Conservation (phyloP, 495 filamentous ascomycete genomes). For the Neurospora intermedia region DNA sequence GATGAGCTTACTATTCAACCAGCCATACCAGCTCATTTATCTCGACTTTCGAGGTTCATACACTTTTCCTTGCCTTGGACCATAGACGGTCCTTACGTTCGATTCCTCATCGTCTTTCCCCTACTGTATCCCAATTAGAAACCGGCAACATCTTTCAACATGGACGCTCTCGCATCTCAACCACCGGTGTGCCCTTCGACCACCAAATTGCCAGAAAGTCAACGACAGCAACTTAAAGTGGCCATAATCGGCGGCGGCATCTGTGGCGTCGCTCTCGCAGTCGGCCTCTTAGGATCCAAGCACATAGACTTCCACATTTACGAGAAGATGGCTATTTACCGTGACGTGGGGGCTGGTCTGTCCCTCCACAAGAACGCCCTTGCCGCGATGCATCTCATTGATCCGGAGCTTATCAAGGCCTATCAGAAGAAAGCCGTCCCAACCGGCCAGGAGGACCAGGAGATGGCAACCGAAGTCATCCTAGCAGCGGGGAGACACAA, state of each 20-base stretch:
- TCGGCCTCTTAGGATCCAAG: conserved; percentile 15
- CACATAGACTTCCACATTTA: conserved; percentile 25
- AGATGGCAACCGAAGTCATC: conserved; percentile 26
- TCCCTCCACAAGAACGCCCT: conserved; percentile 30
- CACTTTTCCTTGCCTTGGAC: background rate
- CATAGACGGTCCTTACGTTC: background rate
- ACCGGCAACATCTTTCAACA: background rate
- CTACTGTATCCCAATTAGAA: background rate
- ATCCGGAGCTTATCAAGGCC: conserved; percentile 22
- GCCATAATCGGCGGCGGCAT: conserved; percentile 30
- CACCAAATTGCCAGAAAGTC: background rate
- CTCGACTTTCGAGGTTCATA: background rate
- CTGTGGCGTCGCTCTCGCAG: conserved; percentile 25
- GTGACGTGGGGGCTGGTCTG: conserved; percentile 29
- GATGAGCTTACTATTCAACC: background rate
- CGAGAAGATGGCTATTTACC: conserved; percentile 18
- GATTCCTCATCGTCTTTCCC: background rate
- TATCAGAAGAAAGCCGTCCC: conserved; percentile 25
- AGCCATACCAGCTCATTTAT: background rate
- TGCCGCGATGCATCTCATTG: conserved; percentile 24
- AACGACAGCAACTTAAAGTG: conserved; percentile 11
- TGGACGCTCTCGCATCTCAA: background rate
- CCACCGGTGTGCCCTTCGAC: background rate
- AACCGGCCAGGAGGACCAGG: conserved; percentile 23
- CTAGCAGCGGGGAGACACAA: conserved; percentile 20